Percentiles rank a stretch among this genome's conserved stretches.
Evolutionary conservation across 75 land plant genomes (phyloP).

Genomic region (Pinus tabuliformis): DNA sequence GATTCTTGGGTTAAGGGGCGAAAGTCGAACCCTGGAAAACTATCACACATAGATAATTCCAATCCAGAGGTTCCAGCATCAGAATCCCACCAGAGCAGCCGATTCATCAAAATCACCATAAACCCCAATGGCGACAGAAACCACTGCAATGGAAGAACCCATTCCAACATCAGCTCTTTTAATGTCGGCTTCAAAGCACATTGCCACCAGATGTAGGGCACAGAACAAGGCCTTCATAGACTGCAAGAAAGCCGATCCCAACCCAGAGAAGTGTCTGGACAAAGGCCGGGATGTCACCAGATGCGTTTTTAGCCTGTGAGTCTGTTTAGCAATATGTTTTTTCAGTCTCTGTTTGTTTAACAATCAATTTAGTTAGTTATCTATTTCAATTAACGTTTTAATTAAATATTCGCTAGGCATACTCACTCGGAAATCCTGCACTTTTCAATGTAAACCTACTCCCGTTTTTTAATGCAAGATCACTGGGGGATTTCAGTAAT

Average conservation of each 20-base stretch:
- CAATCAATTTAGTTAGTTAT: too few species aligned
- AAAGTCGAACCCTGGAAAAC: too few species aligned
- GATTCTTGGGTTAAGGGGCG: too few species aligned
- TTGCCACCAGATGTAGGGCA: constrained; percentile 42
- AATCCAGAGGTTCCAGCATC: too few species aligned
- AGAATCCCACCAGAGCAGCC: too few species aligned
- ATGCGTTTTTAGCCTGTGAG: constrained; percentile 79
- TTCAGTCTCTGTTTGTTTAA: background rate
- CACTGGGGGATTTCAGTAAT: too few species aligned
- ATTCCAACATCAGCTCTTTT: constrained; percentile 81
- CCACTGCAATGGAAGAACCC: constrained; percentile 52
- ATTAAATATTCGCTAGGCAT: too few species aligned
- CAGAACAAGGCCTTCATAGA: constrained; percentile 71
- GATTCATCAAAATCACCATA: too few species aligned
- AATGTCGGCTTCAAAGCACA: constrained; percentile 80
- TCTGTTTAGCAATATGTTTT: background rate
- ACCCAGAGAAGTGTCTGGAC: constrained; percentile 89
- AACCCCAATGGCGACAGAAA: constrained; percentile 34
- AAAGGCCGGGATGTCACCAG: constrained; percentile 74
- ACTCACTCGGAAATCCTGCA: background rate
- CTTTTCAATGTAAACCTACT: background rate
- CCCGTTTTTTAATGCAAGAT: too few species aligned
- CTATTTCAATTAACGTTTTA: too few species aligned
- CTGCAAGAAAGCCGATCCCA: constrained; percentile 74
- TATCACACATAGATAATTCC: too few species aligned